Conservation (phyloP, 2,329 filamentous ascomycete genomes). For the Hawksworthiomyces lignivorus region DNA sequence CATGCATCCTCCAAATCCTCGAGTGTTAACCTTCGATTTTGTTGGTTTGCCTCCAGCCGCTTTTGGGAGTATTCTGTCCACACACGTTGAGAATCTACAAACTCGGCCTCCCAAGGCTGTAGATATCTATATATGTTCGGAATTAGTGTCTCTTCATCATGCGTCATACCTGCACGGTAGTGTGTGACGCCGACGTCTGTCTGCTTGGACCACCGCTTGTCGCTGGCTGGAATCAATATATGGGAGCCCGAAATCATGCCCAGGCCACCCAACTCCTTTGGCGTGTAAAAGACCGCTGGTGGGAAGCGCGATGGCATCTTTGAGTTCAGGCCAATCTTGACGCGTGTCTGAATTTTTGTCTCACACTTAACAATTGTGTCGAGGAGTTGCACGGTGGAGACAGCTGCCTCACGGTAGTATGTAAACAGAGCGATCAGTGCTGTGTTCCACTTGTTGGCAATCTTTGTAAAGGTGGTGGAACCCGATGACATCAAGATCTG, state of each 20-base stretch:
- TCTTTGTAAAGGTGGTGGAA: constrained; percentile 99
- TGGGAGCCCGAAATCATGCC: constrained; percentile 99
- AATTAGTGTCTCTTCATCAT: constrained; percentile 95
- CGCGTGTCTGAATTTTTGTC: constrained; percentile 97
- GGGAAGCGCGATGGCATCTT: constrained; percentile 99
- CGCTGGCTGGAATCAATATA: constrained; percentile 92
- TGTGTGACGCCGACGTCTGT: constrained; percentile 96
- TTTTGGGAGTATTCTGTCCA: constrained; percentile 99
- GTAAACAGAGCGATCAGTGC: constrained; percentile 95
- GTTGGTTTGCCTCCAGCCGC: constrained; percentile 90
- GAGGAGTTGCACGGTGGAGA: constrained; percentile 86
- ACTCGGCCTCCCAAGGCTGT: constrained; percentile 97
- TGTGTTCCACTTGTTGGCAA: constrained; percentile 99
- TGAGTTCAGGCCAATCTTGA: constrained; percentile 97
- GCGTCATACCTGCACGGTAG: constrained; percentile 95
- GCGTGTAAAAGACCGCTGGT: constrained; percentile 96
- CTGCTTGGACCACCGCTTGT: constrained; percentile 98
- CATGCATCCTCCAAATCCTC: constrained; percentile 97
- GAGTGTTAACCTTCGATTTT: constrained; percentile 87
- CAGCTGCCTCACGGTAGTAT: constrained; percentile 95
- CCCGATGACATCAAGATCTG: constrained; percentile 99
- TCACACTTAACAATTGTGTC: constrained; percentile 99
- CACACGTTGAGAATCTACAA: constrained; percentile 96
- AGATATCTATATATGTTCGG: constrained; percentile 99
- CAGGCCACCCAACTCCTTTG: constrained; percentile 91